A percentile compares a stretch with the other conserved stretches of the same genome.
Evolutionary conservation across 2,329 filamentous ascomycete genomes (phyloP).

Genomic region (Scolecobasidium constrictum): DNA sequence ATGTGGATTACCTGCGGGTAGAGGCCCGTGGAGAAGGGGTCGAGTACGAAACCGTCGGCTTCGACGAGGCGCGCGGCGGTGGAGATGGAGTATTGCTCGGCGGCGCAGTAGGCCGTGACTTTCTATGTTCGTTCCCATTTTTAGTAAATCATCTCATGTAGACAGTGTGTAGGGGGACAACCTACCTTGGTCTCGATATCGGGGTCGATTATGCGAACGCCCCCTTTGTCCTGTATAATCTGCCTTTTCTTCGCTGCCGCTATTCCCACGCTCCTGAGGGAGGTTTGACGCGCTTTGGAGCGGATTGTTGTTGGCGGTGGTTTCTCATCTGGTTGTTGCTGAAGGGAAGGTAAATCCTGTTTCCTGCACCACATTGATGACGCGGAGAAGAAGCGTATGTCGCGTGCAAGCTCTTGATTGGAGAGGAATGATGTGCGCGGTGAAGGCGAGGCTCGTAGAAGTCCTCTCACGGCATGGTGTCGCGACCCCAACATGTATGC

Average conservation of each 20-base stretch:
- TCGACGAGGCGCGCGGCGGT: conserved; percentile 47
- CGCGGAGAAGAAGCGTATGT: neutral
- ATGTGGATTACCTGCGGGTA: conserved; percentile 57
- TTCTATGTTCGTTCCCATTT: no score
- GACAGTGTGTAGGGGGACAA: neutral
- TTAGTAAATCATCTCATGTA: neutral
- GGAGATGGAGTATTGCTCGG: conserved; percentile 54
- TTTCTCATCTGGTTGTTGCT: neutral
- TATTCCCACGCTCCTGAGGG: conserved; percentile 72
- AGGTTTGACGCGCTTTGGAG: conserved; percentile 40
- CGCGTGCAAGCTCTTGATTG: neutral
- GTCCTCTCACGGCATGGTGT: neutral
- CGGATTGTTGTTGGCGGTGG: conserved; percentile 39
- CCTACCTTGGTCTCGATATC: conserved; percentile 33
- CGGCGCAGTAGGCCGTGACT: conserved; percentile 55
- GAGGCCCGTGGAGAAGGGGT: conserved; percentile 50
- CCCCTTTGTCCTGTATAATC: conserved; percentile 38
- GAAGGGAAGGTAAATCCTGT: no score
- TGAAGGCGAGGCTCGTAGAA: neutral
- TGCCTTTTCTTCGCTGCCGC: conserved; percentile 61
- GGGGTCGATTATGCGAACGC: conserved; percentile 33
- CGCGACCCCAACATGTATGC: neutral
- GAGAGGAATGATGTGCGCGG: neutral
- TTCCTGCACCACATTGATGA: neutral
- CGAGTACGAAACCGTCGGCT: conserved; percentile 48